Base-by-base conservation (phyloP, 2,329 filamentous ascomycete species). In the Ophiostoma sp. region DNA sequence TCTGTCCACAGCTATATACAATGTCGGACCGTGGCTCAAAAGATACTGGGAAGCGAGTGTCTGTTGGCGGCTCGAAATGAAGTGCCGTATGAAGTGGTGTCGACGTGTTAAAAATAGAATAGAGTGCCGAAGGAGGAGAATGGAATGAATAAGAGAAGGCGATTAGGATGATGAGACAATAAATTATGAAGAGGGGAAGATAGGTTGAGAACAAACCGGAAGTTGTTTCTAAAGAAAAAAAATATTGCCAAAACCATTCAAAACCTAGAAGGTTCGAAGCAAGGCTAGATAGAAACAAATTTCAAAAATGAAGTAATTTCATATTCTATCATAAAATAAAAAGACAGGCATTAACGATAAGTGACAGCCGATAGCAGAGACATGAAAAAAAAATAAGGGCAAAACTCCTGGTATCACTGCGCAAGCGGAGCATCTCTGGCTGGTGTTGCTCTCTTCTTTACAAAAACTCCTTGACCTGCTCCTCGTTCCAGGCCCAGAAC, bases 401-500 rank as follows among this genome's bases (percentile, higher is more conserved):
- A 48, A 39, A 50, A 28, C 12, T 33, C 39, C 31, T 69, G 66
- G 66, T 69, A 69, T 69, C 28, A 39, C 25, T 36, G 28, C 17
- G 3, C n/a, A 39, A 15, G 1, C 11, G 8, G 17, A 69, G 8
- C 11, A 64, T 6, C 28, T 63, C n/a, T n/a, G 9, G 11, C 45
- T 25, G 25, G 4, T n/a, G 7, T 42, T 15, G n/a, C 17, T 42
- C 31, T 48, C 12, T 42, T 33, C n/a, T 63, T 71, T 31, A 73
- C 59, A 73, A 28, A 11, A 48, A 74, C 7, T 11, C 42, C 59
- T 72, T 72, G 45, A 75, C 57, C 70, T 76, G 73, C 55, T 74
- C 59, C 55, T 73, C 71, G 12, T 50, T 73, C 74, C 75, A 76
- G 15, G 72, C 28, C 64, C 72, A 75, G n/a, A 63, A 76, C 8